Evolutionary conservation across 108 stramenopile genomes (phyloP), one percentile per base, ranked within the genome.

Genomic region (Nannochloropsis gaditana): DNA sequence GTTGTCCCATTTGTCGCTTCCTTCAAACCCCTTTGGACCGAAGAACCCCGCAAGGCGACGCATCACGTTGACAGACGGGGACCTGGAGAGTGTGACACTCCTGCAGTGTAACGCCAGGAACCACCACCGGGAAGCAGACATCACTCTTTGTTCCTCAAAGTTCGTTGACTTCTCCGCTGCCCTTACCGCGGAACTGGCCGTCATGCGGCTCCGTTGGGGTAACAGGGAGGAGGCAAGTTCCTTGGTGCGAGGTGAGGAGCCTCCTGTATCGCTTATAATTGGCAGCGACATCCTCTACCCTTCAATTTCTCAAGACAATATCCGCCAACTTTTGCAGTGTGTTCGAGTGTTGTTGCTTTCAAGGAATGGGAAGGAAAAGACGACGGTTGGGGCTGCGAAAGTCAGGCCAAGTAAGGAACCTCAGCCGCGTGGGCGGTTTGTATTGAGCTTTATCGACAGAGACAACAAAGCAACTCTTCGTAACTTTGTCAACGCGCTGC

Each of bases 231-330:
- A 73, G n/a, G n/a, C n/a, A 6, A 73, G n/a, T 6, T 2, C 6
- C 5, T n/a, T 73, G 15, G 59, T 4, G 2, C n/a, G 19, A 6
- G 59, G 59, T n/a, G n/a, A n/a, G 15, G 59, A 6, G 4, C 3
- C 3, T 73, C 15, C 59, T n/a, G 59, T n/a, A 15, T 73, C 59
- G n/a, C 8, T 73, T 73, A n/a, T 73, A n/a, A 15, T 73, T 73
- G 59, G 59, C 59, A 73, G 59, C 59, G 59, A 73, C 59, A 73
- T 73, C 8, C 59, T 73, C 59, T 73, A 73, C n/a, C 59, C 59
- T n/a, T 73, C 59, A 4, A 73, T 73, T n/a, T n/a, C 59, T n/a
- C 3, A 4, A 73, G 59, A 15, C 59, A n/a, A n/a, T 15, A 73
- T 73, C 4, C n/a, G 19, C 8, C 59, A 73, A 73, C 59, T 73